Evolutionary conservation across 202 grass and related monocot genomes (phyloP).

Genomic region (Digitaria exilis): DNA sequence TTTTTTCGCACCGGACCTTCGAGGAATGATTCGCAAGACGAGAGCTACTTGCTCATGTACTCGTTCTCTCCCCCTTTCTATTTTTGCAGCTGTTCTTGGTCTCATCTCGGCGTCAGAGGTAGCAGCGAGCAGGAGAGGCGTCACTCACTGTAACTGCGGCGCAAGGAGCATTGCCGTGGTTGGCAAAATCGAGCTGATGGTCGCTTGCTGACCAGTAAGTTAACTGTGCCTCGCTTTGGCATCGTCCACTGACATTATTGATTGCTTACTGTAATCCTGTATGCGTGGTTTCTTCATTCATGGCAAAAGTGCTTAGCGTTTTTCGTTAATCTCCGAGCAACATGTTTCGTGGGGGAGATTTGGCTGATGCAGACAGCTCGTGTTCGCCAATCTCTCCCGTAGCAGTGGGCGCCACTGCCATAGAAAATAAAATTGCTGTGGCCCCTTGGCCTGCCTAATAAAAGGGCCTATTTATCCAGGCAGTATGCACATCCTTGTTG

Average conservation of each 20-base stretch:
- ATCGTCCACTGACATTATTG: conserved; percentile 18
- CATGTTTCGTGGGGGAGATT: not conserved
- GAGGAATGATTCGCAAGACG: not conserved
- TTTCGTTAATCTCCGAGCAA: not conserved
- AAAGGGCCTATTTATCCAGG: conserved; percentile 18
- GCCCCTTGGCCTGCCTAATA: conserved; percentile 9
- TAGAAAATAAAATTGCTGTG: not conserved
- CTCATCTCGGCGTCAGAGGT: conserved; percentile 2
- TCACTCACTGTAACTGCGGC: conserved; percentile 40
- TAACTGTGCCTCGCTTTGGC: conserved; percentile 1
- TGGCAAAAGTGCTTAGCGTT: not conserved
- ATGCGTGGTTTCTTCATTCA: not conserved
- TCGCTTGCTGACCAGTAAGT: conserved; percentile 38
- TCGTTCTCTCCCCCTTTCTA: not conserved
- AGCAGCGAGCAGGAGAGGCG: not conserved
- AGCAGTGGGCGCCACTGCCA: not conserved
- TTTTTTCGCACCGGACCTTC: not conserved
- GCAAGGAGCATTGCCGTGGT: conserved; percentile 3
- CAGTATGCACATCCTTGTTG: conserved; percentile 29
- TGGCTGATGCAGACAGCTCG: not conserved
- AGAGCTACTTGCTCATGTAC: too few species aligned
- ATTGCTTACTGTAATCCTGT: conserved; percentile 18
- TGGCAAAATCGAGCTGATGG: not conserved
- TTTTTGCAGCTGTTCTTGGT: not conserved
- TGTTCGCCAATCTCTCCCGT: not conserved